Evolutionary conservation across 441 rosid species (phyloP).

Genomic region (Capsella rubella): DNA sequence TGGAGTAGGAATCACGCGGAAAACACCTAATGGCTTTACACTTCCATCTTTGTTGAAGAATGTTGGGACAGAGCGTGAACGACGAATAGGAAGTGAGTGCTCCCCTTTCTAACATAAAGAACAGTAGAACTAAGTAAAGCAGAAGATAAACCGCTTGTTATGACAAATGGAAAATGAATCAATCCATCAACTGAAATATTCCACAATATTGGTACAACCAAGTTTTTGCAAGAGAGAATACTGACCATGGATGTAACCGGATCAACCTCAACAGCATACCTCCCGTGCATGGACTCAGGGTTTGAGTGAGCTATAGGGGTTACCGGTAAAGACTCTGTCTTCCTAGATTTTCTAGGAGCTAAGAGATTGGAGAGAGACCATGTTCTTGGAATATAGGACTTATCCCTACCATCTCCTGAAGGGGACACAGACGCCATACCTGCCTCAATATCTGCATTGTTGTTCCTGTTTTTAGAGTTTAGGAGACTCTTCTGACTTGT

Average conservation of each 20-base stretch:
- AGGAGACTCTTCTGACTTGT: slow-evolving; percentile 55
- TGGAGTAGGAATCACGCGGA: slow-evolving; percentile 81
- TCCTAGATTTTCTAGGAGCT: slow-evolving; percentile 56
- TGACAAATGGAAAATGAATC: not conserved
- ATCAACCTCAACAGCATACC: slow-evolving; percentile 47
- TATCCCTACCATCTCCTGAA: slow-evolving; percentile 44
- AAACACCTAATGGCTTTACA: slow-evolving; percentile 62
- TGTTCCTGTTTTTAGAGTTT: slow-evolving; percentile 65
- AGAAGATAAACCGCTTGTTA: not conserved
- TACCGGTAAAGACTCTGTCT: slow-evolving; percentile 73
- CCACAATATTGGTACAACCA: slow-evolving; percentile 2
- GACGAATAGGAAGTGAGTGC: slow-evolving; percentile 42
- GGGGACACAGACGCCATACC: slow-evolving; percentile 61
- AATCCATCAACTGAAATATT: slow-evolving; percentile 1
- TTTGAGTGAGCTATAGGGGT: slow-evolving; percentile 80
- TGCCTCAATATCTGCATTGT: slow-evolving; percentile 73
- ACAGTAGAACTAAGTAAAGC: slow-evolving; percentile 17
- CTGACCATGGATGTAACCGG: slow-evolving; percentile 52
- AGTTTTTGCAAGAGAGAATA: slow-evolving; percentile 12
- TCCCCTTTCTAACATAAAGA: slow-evolving; percentile 31
- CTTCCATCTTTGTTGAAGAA: slow-evolving; percentile 63
- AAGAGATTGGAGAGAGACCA: slow-evolving; percentile 75
- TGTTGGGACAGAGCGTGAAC: slow-evolving; percentile 83
- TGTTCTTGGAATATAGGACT: slow-evolving; percentile 64
- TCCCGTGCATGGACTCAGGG: slow-evolving; percentile 87